Evolutionary conservation across 2,329 filamentous ascomycete species (phyloP).

Genomic region (Claviceps fusiformis): DNA sequence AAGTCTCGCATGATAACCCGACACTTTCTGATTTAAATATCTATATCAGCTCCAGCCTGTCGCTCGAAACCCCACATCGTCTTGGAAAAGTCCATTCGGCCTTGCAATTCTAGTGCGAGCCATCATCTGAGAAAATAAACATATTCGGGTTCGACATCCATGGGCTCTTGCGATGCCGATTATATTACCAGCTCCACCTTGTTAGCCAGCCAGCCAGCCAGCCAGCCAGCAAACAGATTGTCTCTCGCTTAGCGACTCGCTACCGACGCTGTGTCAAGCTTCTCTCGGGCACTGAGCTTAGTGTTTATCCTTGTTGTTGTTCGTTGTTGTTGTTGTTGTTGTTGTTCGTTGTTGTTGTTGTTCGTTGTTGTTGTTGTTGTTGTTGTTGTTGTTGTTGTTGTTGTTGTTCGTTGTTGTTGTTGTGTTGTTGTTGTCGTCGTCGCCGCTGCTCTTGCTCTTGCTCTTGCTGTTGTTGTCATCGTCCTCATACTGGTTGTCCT

Average conservation of each 20-base stretch:
- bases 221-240: constrained; percentile 5
- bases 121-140: constrained; percentile 1
- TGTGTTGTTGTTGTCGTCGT: too few relatives aligned
- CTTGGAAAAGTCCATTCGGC: background rate
- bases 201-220: background rate
- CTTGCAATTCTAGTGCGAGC: background rate
- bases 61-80: constrained; percentile 3
- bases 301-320: too few relatives aligned
- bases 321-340: background rate
- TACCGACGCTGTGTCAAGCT: background rate
- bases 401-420: background rate
- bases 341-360: background rate
- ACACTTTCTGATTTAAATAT: background rate
- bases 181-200: background rate
- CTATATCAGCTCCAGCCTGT: constrained; percentile 4
- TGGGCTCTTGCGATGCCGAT: constrained; percentile 2
- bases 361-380: too few relatives aligned
- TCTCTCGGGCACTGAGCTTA: background rate
- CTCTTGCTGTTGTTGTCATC: too few relatives aligned
- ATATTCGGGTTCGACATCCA: constrained; percentile 1
- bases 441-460: too few relatives aligned
- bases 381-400: background rate
- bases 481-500: background rate
- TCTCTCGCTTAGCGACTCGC: constrained; percentile 1
- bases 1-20: background rate